Percentiles rank a stretch among this genome's conserved stretches.
These are phyloP conservation scores for Loxodes magnus DNA, from an alignment of 73 alveolate genomes.

Conservation along the genomic window DNA sequence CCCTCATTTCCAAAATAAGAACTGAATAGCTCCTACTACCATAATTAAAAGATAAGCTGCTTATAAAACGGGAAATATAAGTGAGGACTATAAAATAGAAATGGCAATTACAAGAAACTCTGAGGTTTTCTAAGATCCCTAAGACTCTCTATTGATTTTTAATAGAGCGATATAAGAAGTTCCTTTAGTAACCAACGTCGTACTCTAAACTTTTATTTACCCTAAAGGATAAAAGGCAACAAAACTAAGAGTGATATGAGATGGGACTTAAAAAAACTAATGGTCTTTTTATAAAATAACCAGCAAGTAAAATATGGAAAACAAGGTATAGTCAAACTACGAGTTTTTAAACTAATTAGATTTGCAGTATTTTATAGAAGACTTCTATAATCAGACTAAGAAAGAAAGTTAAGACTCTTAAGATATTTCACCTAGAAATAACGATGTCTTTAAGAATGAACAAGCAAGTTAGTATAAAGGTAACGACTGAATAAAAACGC, in stretches of 20 bases:
- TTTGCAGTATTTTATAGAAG: too few species aligned
- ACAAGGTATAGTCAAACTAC: background rate
- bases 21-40: too few species aligned
- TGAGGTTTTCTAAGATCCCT: background rate
- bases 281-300: background rate
- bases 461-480: too few species aligned
- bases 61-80: background rate
- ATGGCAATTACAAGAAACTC: background rate
- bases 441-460: too few species aligned
- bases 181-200: background rate
- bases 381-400: too few species aligned
- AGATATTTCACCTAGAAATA: too few species aligned
- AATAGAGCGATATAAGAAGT: too few species aligned
- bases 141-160: too few species aligned
- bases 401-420: too few species aligned
- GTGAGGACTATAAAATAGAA: background rate
- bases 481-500: too few species aligned
- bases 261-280: background rate
- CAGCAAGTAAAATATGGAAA: background rate
- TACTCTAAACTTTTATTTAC: background rate
- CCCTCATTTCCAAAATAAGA: too few species aligned
- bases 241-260: background rate
- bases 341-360: too few species aligned
- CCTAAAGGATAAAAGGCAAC: conserved; percentile 8
- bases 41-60: background rate